Percentiles rank a stretch among this genome's conserved stretches.
phyloP scores from a whole-genome alignment of 2,329 filamentous ascomycete genomes.

The Phaeosphaeria sp. region DNA sequence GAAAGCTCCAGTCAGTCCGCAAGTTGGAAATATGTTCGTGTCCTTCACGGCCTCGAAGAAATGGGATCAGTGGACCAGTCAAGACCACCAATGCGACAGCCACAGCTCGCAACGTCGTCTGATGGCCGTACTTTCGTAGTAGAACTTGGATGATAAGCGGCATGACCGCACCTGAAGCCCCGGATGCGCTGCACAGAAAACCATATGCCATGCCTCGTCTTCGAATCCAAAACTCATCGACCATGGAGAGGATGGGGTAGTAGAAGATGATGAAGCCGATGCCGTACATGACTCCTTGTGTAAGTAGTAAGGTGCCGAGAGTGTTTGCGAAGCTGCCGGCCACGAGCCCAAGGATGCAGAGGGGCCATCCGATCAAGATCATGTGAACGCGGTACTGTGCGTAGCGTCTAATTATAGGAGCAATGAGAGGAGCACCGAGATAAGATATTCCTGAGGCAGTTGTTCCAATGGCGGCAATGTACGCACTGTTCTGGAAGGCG shows the following conservation, averaged over 20 bases:
- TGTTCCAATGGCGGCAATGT: slow-evolving; percentile 24
- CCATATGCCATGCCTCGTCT: slow-evolving; percentile 60
- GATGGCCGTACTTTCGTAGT: slow-evolving; percentile 47
- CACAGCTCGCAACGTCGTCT: slow-evolving; percentile 50
- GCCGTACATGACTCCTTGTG: slow-evolving; percentile 48
- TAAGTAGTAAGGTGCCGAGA: slow-evolving; percentile 38
- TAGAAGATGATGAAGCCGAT: slow-evolving; percentile 58
- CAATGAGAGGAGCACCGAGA: slow-evolving; percentile 49
- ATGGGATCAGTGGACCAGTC: slow-evolving; percentile 41
- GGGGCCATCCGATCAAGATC: slow-evolving; percentile 39
- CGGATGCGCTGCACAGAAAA: slow-evolving; percentile 52
- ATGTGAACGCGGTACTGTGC: slow-evolving; percentile 36
- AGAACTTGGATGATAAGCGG: slow-evolving; percentile 50
- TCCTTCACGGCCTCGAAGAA: slow-evolving; percentile 48
- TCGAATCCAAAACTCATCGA: slow-evolving; percentile 61
- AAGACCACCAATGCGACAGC: slow-evolving; percentile 41
- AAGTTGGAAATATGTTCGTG: slow-evolving; percentile 25
- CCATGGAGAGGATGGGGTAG: slow-evolving; percentile 53
- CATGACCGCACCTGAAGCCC: slow-evolving; percentile 51
- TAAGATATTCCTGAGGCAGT: slow-evolving; percentile 51
- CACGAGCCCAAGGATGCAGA: slow-evolving; percentile 39
- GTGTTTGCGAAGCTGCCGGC: slow-evolving; percentile 42
- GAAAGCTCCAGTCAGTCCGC: slow-evolving; percentile 43
- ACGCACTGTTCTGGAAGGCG: slow-evolving; percentile 12
- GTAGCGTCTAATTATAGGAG: slow-evolving; percentile 39